Evolutionary conservation across 2,329 filamentous ascomycete genomes (phyloP), one percentile per base, ranked within the genome.

Genomic region (Colletotrichum liriopes): DNA sequence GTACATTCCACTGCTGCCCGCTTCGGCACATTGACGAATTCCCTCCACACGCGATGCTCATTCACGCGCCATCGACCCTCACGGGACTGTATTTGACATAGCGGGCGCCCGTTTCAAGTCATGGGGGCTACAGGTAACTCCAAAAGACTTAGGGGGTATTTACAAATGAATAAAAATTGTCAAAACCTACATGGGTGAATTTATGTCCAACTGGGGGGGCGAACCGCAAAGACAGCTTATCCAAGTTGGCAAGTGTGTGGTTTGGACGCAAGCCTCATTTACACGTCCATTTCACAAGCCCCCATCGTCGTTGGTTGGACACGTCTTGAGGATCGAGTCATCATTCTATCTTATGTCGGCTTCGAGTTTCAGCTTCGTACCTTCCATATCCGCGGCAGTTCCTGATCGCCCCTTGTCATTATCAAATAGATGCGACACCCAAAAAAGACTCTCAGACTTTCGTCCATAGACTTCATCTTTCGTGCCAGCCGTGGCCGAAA

Each of bases 21-120:
- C 47, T 52, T 63, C 47, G 47, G 60, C 47, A 63, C 60, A 54
- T n/a, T 26, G 35, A 7, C 11, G 23, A 29, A 14, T 35, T n/a
- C 37, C 7, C 23, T 43, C n/a, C 5, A 41, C 12, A 16, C 18
- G 14, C 18, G 14, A 12, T 26, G n/a, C 37, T 23, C n/a, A 37
- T 56, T 20, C 11, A 39, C 32, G 47, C 47, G 12, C 20, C 52
- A 16, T 39, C n/a, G n/a, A 56, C 20, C 35, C 35, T 39, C 35
- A 18, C 35, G 12, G 32, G 12, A 23, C 23, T 8, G 35, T 11
- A 14, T n/a, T 26, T 12, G 18, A 6, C n/a, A 39, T 3, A 4
- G 35, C 54, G 11, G 2, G 14, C 20, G 35, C 14, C 51, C 11
- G n/a, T 41, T 39, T 58, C 35, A 16, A 41, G 8, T 23, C n/a